These are phyloP conservation scores for Globisporangium spiculum DNA, from an alignment of 352 stramenopile genomes.

Conservation along the genomic window DNA sequence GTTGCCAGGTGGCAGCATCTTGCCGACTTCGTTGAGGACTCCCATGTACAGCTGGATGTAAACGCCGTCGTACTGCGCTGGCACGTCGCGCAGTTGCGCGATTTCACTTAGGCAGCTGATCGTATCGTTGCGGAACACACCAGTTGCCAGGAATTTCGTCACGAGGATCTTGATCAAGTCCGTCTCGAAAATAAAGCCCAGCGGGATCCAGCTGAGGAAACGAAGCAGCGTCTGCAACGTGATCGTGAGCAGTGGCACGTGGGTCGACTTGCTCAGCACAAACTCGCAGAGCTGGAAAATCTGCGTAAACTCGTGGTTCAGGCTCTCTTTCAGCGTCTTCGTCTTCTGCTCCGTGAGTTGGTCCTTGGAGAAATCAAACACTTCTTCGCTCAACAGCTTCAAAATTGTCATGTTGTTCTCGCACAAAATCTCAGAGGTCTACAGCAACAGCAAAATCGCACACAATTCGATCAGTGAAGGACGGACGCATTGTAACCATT, in stretches of 20 bases:
- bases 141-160: constrained; percentile 95
- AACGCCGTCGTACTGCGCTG: constrained; percentile 90
- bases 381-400: constrained; percentile 98
- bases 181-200: constrained; percentile 99
- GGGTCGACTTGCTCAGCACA: constrained; percentile 94
- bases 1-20: constrained; percentile 89
- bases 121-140: constrained; percentile 95
- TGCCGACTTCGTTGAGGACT: constrained; percentile 91
- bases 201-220: constrained; percentile 98
- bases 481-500: not conserved
- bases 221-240: constrained; percentile 96
- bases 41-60: constrained; percentile 95
- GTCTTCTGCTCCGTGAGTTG: constrained; percentile 98
- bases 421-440: constrained; percentile 96
- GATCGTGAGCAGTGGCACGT: constrained; percentile 92
- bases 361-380: constrained; percentile 99
- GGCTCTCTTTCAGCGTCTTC: constrained; percentile 96
- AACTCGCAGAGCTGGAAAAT: constrained; percentile 99
- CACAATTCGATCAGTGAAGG: not conserved
- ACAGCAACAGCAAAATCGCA: constrained; percentile 18
- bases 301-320: constrained; percentile 98
- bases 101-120: constrained; percentile 99
- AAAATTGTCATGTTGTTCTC: constrained; percentile 99
- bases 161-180: constrained; percentile 94
- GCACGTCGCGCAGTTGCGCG: constrained; percentile 91